phyloP scores from a whole-genome alignment of 345 rosid species.

The Syzygium aqueum region DNA sequence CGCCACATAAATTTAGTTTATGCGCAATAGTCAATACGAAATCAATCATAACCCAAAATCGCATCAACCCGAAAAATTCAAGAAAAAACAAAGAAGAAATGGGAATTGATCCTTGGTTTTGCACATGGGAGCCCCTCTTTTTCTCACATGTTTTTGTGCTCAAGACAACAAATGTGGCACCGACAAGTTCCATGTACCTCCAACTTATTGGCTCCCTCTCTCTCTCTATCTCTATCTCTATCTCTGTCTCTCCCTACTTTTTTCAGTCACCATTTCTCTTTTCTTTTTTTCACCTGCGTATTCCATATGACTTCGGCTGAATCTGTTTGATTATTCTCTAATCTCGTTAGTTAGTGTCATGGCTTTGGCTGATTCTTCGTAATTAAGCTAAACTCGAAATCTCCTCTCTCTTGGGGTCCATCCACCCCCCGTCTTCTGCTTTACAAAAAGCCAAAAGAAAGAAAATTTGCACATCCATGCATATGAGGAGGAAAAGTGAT shows the following conservation, averaged over 20 bases:
- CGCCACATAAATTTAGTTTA: not conserved
- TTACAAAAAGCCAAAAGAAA: not conserved
- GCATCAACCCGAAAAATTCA: not conserved
- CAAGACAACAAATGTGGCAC: not conserved
- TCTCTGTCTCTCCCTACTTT: not conserved
- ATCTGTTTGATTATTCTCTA: not conserved
- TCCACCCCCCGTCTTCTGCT: conserved; percentile 4
- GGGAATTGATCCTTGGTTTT: not conserved
- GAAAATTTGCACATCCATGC: not conserved
- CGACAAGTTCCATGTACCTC: conserved; percentile 11
- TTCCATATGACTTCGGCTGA: conserved; percentile 9
- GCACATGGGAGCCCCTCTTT: not conserved
- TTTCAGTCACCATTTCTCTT: not conserved
- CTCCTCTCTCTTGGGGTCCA: not conserved
- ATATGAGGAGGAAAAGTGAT: not conserved
- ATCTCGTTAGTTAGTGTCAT: not conserved
- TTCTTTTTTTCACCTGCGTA: not conserved
- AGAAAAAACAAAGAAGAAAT: not conserved
- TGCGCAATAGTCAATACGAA: too few relatives aligned
- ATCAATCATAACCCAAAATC: not conserved
- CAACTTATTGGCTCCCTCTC: not conserved
- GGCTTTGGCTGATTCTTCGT: conserved; percentile 52
- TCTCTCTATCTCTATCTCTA: not conserved
- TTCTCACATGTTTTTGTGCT: not conserved
- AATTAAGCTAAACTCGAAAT: conserved; percentile 59